phyloP scores from a whole-genome alignment of 2,329 filamentous ascomycete species.

The Arthroderma uncinatum region DNA sequence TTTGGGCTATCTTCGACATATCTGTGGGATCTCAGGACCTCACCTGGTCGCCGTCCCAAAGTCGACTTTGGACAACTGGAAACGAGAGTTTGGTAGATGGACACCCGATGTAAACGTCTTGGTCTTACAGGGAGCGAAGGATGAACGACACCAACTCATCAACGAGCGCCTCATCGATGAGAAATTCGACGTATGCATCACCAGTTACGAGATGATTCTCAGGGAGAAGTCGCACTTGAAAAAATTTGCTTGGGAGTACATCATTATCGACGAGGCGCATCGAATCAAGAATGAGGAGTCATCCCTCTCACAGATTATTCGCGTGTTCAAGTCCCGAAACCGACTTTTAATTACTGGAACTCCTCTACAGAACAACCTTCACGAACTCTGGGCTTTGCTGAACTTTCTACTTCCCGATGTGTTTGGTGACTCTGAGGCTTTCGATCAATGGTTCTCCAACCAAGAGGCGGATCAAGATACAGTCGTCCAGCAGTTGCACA shows the following conservation, averaged over 20 bases:
- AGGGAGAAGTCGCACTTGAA: slow-evolving; percentile 88
- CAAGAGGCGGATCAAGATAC: slow-evolving; percentile 87
- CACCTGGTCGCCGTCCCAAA: slow-evolving; percentile 90
- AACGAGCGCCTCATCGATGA: slow-evolving; percentile 84
- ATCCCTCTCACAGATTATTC: slow-evolving; percentile 89
- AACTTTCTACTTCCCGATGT: slow-evolving; percentile 98
- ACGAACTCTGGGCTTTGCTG: slow-evolving; percentile 93
- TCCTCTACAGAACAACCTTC: slow-evolving; percentile 92
- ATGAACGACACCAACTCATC: slow-evolving; percentile 79
- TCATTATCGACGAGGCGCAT: slow-evolving; percentile 96
- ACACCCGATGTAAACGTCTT: slow-evolving; percentile 91
- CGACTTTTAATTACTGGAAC: slow-evolving; percentile 92
- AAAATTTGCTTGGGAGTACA: slow-evolving; percentile 99
- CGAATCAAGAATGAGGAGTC: slow-evolving; percentile 99
- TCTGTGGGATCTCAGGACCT: slow-evolving; percentile 78
- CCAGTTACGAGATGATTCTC: slow-evolving; percentile 97
- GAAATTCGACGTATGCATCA: slow-evolving; percentile 95
- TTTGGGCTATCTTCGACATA: slow-evolving; percentile 82
- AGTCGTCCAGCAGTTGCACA: slow-evolving; percentile 90
- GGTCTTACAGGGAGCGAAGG: slow-evolving; percentile 88
- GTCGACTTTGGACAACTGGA: slow-evolving; percentile 97
- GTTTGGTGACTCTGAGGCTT: slow-evolving; percentile 91
- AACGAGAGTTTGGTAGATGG: slow-evolving; percentile 86
- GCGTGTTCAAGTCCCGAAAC: slow-evolving; percentile 90
- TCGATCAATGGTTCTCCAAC: slow-evolving; percentile 94